Base-by-base conservation (phyloP, 176 grass and related monocot genomes). In the Neostapfia colusana region DNA sequence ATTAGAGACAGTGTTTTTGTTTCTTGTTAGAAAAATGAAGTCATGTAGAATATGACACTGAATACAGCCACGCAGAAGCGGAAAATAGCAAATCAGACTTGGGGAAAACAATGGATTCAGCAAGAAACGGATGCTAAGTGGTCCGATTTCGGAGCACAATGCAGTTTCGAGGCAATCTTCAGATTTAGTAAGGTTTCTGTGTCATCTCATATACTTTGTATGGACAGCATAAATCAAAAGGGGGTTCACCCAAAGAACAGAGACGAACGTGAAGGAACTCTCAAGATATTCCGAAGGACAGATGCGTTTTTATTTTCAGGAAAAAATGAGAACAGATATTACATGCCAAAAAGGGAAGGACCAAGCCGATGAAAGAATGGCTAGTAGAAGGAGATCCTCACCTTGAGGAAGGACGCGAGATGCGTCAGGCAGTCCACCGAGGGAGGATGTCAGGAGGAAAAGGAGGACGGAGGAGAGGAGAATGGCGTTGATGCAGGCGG, bases 391-490 rank as follows among this genome's bases (percentile, higher is more conserved):
- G 54, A 71, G 81, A 71, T 49, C 76, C 81, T 59, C 38, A 88
- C 86, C 81, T 80, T 71, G n/a, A n/a, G 37, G 26, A 16, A 64
- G 53, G 14, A 48, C 38, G 11, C 16, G 23, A 82, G 81, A 74
- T 44, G 44, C 14, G 64, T 18, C 15, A 31, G 15, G 18, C 70
- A 70, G 62, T 28, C 17, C 46, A 38, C 63, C 31, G 28, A 17
- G 26, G 40, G 86, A 16, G 42, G 64, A 20, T 16, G 70, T 51
- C 48, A 81, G 77, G 68, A 26, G 31, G 31, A 31, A 74, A 40
- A 73, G 13, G 64, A 45, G 76, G 64, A 48, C 0, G 65, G 81
- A 84, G 80, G 75, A 65, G 56, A 70, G 81, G 70, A 65, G 56
- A 80, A 63, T 23, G 23, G 81, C 17, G 11, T 80, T 18, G 76